A percentile compares a stretch with the other conserved stretches of the same genome.
Evolutionary conservation across 2,329 filamentous ascomycete species (phyloP).

Genomic region (Amphichorda felina): DNA sequence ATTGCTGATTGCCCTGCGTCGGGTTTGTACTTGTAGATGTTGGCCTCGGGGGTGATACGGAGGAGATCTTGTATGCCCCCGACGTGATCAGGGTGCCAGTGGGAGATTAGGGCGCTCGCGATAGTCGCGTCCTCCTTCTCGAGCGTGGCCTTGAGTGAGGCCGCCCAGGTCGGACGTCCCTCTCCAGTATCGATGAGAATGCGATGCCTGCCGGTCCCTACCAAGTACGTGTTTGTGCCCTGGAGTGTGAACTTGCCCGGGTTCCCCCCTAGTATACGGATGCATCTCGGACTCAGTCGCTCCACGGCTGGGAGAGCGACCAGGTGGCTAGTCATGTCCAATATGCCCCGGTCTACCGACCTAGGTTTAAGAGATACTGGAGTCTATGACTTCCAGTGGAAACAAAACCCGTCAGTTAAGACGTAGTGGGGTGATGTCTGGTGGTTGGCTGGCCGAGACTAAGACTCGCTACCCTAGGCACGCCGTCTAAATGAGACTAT

Average conservation of each 20-base stretch:
- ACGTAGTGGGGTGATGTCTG: too few relatives aligned
- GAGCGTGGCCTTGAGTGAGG: conserved; percentile 52
- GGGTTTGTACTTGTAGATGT: conserved; percentile 56
- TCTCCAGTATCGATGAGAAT: conserved; percentile 87
- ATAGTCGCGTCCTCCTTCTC: conserved; percentile 56
- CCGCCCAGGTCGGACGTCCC: conserved; percentile 63
- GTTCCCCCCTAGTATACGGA: conserved; percentile 82
- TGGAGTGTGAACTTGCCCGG: conserved; percentile 69
- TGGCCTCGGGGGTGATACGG: conserved; percentile 46
- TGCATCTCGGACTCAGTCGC: conserved; percentile 63
- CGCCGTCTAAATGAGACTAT: too few relatives aligned
- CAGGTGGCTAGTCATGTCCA: conserved; percentile 48
- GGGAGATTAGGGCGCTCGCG: conserved; percentile 64
- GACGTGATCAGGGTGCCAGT: conserved; percentile 86
- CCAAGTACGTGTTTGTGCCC: conserved; percentile 89
- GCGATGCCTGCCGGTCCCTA: conserved; percentile 62
- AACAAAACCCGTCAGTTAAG: too few relatives aligned
- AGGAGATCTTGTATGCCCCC: conserved; percentile 63
- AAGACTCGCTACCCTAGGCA: too few relatives aligned
- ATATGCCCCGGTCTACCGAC: too few relatives aligned
- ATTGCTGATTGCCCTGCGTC: conserved; percentile 30
- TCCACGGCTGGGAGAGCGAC: conserved; percentile 60
- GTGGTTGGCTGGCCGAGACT: too few relatives aligned
- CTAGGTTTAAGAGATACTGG: too few relatives aligned
- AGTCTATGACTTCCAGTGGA: too few relatives aligned